A percentile compares a stretch with the other conserved stretches of the same genome.
Conservation (phyloP, 2,329 filamentous ascomycete species). For the Didymella exigua region DNA sequence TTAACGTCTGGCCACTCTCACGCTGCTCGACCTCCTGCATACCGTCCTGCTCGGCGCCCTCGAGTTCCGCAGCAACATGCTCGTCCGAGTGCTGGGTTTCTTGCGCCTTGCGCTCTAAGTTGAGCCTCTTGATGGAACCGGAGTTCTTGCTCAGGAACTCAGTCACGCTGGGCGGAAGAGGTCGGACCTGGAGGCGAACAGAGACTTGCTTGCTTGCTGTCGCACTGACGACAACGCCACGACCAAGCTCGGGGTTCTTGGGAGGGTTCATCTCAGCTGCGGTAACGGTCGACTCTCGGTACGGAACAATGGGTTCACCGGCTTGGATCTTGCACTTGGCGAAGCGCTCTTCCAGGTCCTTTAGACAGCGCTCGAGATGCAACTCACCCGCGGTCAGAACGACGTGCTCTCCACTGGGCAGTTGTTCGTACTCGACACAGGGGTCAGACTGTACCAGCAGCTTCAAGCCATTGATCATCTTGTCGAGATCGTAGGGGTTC, state of each 20-base stretch:
- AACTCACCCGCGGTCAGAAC: conserved; percentile 91
- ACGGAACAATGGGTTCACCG: conserved; percentile 92
- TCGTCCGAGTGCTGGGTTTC: conserved; percentile 47
- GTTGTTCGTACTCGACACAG: conserved; percentile 92
- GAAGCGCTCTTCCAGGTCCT: conserved; percentile 90
- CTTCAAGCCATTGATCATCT: conserved; percentile 88
- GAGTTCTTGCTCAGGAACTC: conserved; percentile 84
- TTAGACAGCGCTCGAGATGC: conserved; percentile 91
- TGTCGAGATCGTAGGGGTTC: conserved; percentile 87
- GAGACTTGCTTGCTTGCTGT: conserved; percentile 88
- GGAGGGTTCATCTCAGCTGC: conserved; percentile 91
- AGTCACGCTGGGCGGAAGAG: conserved; percentile 77
- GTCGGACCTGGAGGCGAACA: conserved; percentile 75
- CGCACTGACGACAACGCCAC: conserved; percentile 75
- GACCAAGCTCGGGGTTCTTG: conserved; percentile 81
- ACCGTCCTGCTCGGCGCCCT: conserved; percentile 57
- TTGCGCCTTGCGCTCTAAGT: conserved; percentile 68
- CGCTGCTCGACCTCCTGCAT: conserved; percentile 59
- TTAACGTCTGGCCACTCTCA: conserved; percentile 65
- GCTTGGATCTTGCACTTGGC: conserved; percentile 94
- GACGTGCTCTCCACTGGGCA: conserved; percentile 92
- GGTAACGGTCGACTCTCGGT: conserved; percentile 86
- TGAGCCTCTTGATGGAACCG: conserved; percentile 77
- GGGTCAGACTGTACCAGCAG: conserved; percentile 93
- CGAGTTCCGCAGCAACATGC: conserved; percentile 45